phyloP scores from a whole-genome alignment of 805 yeast species.

The Metschnikowia dekortorum region DNA sequence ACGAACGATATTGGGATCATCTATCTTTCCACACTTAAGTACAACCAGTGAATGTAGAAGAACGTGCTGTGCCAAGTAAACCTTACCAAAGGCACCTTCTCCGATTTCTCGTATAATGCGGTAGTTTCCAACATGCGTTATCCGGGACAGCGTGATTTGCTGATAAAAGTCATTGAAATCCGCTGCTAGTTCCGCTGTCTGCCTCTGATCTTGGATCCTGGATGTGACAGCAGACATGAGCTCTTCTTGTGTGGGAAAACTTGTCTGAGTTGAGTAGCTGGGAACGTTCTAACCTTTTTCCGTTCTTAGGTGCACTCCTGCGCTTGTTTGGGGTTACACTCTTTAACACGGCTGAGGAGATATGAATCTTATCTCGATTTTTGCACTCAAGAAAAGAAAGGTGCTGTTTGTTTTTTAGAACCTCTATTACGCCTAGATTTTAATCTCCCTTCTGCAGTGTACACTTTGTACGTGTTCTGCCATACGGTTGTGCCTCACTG shows the following conservation, averaged over 20 bases:
- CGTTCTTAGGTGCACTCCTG: slow-evolving; percentile 2
- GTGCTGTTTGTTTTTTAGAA: neutral
- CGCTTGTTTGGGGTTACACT: neutral
- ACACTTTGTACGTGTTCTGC: neutral
- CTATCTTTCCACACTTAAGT: slow-evolving; percentile 70
- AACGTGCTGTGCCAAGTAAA: slow-evolving; percentile 76
- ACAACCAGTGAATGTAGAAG: slow-evolving; percentile 74
- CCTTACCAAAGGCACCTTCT: slow-evolving; percentile 90
- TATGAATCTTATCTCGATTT: neutral
- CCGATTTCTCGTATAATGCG: slow-evolving; percentile 71
- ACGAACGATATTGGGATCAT: slow-evolving; percentile 81
- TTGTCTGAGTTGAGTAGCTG: neutral
- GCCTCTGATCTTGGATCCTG: slow-evolving; percentile 31
- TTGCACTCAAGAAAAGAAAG: neutral
- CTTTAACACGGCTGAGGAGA: neutral
- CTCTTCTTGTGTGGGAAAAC: neutral
- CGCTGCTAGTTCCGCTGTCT: slow-evolving; percentile 52
- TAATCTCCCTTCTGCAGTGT: neutral
- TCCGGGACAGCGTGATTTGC: slow-evolving; percentile 40
- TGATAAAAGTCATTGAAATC: slow-evolving; percentile 58
- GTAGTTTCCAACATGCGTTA: slow-evolving; percentile 77
- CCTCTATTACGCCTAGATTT: neutral
- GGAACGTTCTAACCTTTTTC: slow-evolving; percentile 1
- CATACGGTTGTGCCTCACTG: neutral
- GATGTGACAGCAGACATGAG: slow-evolving; percentile 14